Percentiles rank a stretch among this genome's conserved stretches.
Evolutionary conservation across 441 rosid species (phyloP).

Genomic region (Adansonia gregorii): DNA sequence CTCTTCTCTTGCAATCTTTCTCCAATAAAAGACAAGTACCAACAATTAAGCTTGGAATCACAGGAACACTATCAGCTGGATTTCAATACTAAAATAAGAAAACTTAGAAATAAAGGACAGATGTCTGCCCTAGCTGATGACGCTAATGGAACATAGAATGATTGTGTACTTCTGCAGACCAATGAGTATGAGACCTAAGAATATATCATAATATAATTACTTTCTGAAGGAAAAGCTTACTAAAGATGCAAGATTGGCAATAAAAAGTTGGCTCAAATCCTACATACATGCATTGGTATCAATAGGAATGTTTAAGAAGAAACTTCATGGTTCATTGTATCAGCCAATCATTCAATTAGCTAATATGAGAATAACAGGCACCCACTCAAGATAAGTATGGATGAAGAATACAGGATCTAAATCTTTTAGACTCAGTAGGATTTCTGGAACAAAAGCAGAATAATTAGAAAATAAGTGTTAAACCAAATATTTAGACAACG

Average conservation of each 20-base stretch:
- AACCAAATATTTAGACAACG: background rate
- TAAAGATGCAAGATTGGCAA: background rate
- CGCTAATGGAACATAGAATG: background rate
- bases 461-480: background rate
- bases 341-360: background rate
- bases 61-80: background rate
- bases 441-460: background rate
- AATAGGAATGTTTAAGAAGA: background rate
- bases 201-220: conserved; percentile 11
- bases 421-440: background rate
- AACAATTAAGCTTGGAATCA: background rate
- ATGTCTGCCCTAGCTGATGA: background rate
- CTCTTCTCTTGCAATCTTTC: background rate
- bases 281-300: background rate
- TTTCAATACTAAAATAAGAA: background rate
- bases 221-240: background rate
- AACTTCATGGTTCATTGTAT: background rate
- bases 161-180: background rate
- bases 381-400: background rate
- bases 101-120: background rate
- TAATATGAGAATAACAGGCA: background rate
- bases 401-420: background rate
- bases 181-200: background rate
- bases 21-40: background rate
- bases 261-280: background rate